Evolutionary conservation across 257 asterid genomes (phyloP), one percentile per base, ranked within the genome.

Genomic region (Ilex aquifolium): DNA sequence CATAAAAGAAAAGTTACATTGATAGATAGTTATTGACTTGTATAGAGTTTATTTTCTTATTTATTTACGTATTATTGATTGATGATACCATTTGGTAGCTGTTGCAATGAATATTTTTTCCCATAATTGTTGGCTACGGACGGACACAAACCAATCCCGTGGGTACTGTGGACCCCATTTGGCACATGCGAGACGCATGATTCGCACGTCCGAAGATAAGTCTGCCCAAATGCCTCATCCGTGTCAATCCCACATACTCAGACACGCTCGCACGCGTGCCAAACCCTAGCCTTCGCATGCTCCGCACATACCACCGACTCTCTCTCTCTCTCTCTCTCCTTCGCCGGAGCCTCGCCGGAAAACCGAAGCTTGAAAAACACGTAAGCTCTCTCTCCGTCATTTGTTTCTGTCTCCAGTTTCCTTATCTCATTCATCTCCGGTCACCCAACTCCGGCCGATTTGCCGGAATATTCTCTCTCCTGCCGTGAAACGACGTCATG

Each of bases 141-240:
- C 8, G 7, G 7, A 36, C 42, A 4, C 42, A 36, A 0, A 0
- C 42, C 42, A 36, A 36, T 4, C 42, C 42, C 42, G 42, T 36
- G 42, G 8, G 42, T 4, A 36, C 42, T 4, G 8, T 36, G 27
- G 27, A 21, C 27, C 27, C 27, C 27, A 21, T 0, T 8, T 36
- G 7, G 42, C 42, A 36, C 42, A 36, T 4, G 42, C 42, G 42
- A 36, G 42, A 62, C 88, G 81, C 79, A 90, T 80, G 92, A 83
- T 66, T 81, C 85, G 75, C 95, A 85, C 90, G 91, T 65, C 71
- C 76, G 64, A 79, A 65, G 95, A 85, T 85, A 90, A 90, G 90
- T 76, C 59, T 67, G 27, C 27, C 77, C 62, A 57, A 69, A 79
- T 90, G 69, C 88, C 50, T 67, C 67, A 53, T 67, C 66, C 81